Evolutionary conservation across 2,329 filamentous ascomycete species (phyloP).

Genomic region (Pseudogymnoascus sp.): DNA sequence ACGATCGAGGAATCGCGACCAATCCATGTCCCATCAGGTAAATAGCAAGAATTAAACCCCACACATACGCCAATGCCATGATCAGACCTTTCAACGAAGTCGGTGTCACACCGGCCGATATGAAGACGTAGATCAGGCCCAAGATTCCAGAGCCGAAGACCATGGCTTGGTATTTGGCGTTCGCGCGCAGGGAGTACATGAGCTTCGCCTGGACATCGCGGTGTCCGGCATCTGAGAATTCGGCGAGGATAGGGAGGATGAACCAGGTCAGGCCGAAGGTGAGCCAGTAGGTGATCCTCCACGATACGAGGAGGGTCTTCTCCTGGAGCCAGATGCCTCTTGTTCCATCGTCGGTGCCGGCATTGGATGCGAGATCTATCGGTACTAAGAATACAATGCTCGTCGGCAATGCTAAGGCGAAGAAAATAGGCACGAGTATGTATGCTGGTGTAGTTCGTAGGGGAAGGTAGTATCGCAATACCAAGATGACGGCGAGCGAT

Average conservation of each 20-base stretch:
- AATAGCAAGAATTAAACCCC: constrained; percentile 84
- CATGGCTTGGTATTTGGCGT: constrained; percentile 81
- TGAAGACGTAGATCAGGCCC: constrained; percentile 75
- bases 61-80: constrained; percentile 92
- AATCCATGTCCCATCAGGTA: constrained; percentile 97
- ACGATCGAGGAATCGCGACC: constrained; percentile 75
- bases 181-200: constrained; percentile 75
- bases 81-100: constrained; percentile 70
- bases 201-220: constrained; percentile 75
- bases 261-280: constrained; percentile 94
- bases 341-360: constrained; percentile 59
- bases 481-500: constrained; percentile 67
- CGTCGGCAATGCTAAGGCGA: constrained; percentile 86
- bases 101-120: constrained; percentile 65
- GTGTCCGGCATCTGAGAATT: constrained; percentile 92
- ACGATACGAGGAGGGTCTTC: constrained; percentile 71
- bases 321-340: constrained; percentile 83
- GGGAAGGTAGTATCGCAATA: constrained; percentile 83
- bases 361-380: constrained; percentile 86
- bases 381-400: constrained; percentile 88
- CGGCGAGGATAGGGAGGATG: constrained; percentile 84
- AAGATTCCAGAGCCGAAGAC: constrained; percentile 61
- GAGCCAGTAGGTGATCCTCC: constrained; percentile 95
- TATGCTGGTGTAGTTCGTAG: constrained; percentile 85
- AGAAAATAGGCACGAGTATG: constrained; percentile 84